phyloP scores from a whole-genome alignment of 768 basidiomycete genomes.

The Baorangia bicolor region DNA sequence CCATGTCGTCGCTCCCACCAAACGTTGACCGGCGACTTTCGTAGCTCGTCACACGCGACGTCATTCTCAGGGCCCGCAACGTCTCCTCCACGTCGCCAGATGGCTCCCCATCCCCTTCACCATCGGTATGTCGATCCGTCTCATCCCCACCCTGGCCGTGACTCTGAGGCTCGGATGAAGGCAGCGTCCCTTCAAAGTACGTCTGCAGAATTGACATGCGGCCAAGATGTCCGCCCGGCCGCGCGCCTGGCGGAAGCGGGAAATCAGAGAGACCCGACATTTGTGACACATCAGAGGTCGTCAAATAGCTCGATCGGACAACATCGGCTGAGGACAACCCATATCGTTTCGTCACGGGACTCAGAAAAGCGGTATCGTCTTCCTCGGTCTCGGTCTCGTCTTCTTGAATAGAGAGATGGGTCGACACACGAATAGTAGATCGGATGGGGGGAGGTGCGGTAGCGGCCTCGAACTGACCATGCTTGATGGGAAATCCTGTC shows the following conservation, averaged over 20 bases:
- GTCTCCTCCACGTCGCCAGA: constrained; percentile 16
- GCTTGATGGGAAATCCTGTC: constrained; percentile 27
- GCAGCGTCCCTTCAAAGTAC: constrained; percentile 36
- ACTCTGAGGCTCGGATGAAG: neutral
- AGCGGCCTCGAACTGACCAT: constrained; percentile 14
- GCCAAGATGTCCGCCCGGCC: constrained; percentile 22
- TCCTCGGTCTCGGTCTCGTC: constrained; percentile 3
- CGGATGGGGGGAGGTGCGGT: constrained; percentile 14
- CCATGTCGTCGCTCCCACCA: constrained; percentile 26
- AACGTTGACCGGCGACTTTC: constrained; percentile 25
- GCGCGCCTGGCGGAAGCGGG: constrained; percentile 54
- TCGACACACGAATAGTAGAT: constrained; percentile 15
- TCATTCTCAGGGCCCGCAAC: constrained; percentile 10
- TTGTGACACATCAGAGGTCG: constrained; percentile 54
- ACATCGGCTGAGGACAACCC: constrained; percentile 30
- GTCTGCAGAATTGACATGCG: constrained; percentile 43
- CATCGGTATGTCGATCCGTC: neutral
- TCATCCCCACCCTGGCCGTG: neutral
- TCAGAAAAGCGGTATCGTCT: constrained; percentile 4
- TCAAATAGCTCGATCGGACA: constrained; percentile 59
- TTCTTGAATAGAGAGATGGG: constrained; percentile 23
- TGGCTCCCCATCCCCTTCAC: neutral
- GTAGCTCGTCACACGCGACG: constrained; percentile 5
- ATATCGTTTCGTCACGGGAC: constrained; percentile 20
- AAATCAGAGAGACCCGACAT: constrained; percentile 77